These are phyloP conservation scores for Neophaeococcomyces mojaviensis DNA, from an alignment of 2,329 filamentous ascomycete genomes.

Conservation along the genomic window DNA sequence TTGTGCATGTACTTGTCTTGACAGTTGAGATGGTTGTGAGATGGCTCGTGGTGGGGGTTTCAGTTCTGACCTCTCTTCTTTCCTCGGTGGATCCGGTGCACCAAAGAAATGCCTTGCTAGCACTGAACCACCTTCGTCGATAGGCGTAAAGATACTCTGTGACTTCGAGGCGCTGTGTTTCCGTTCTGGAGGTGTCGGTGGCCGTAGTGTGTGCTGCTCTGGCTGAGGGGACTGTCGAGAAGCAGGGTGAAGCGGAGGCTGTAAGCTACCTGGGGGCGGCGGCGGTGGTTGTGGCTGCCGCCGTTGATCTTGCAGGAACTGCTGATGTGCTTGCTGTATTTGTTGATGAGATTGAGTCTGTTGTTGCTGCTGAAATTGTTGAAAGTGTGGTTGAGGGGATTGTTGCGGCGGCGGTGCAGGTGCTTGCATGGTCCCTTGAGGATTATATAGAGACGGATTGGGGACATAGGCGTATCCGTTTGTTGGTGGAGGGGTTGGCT, in stretches of 20 bases:
- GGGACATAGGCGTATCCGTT: conserved; percentile 79
- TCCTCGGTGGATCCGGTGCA: conserved; percentile 45
- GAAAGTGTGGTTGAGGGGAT: conserved; percentile 30
- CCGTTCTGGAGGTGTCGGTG: conserved; percentile 44
- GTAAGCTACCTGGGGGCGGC: conserved; percentile 52
- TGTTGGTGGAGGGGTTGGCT: conserved; percentile 52
- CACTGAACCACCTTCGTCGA: conserved; percentile 85
- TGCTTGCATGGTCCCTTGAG: conserved; percentile 41
- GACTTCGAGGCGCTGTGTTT: conserved; percentile 62
- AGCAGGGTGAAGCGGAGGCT: conserved; percentile 49
- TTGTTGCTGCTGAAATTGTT: conserved; percentile 35
- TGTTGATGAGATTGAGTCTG: conserved; percentile 38
- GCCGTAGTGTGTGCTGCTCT: conserved; percentile 29
- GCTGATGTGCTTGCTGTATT: conserved; percentile 52
- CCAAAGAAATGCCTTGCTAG: conserved; percentile 73
- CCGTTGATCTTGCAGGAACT: conserved; percentile 69
- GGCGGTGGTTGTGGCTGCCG: conserved; percentile 58
- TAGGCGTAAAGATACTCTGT: conserved; percentile 93
- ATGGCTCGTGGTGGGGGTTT: conserved; percentile 44
- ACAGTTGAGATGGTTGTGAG: conserved; percentile 28
- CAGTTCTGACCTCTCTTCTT: conserved; percentile 46
- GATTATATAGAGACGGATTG: conserved; percentile 78
- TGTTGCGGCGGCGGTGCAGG: conserved; percentile 27
- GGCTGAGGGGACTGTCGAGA: conserved; percentile 30
- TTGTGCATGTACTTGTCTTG: conserved; percentile 43